Conservation (phyloP, 306 rosid species). For the Begonia masoniana region DNA sequence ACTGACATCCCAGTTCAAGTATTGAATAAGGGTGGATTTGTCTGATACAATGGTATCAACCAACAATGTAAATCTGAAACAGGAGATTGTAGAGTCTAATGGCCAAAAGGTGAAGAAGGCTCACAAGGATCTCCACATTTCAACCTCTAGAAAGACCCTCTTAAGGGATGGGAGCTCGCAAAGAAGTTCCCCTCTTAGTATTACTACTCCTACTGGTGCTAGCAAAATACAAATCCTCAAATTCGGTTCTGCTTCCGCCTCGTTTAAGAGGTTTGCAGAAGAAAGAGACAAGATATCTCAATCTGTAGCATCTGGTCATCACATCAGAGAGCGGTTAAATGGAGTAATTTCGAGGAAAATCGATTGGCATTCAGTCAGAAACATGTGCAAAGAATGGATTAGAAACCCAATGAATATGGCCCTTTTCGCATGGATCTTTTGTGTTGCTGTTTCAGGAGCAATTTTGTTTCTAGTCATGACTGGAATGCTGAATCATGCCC, state of each 20-base stretch:
- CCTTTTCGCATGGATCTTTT: slow-evolving; percentile 52
- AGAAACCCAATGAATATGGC: slow-evolving; percentile 79
- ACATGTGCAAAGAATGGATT: slow-evolving; percentile 55
- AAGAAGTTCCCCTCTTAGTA: slow-evolving; percentile 17
- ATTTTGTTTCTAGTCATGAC: slow-evolving; percentile 87
- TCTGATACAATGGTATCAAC: slow-evolving; percentile 33
- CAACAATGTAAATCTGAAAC: slow-evolving; percentile 31
- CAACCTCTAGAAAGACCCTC: slow-evolving; percentile 26
- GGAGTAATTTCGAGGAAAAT: slow-evolving; percentile 44
- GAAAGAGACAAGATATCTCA: slow-evolving; percentile 55
- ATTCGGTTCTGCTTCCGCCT: slow-evolving; percentile 64
- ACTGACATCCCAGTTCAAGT: slow-evolving; percentile 13
- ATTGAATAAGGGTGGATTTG: background rate
- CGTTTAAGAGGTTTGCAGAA: slow-evolving; percentile 38
- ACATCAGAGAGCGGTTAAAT: slow-evolving; percentile 33
- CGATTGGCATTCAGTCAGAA: slow-evolving; percentile 46
- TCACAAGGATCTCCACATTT: slow-evolving; percentile 24
- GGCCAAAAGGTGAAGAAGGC: slow-evolving; percentile 28
- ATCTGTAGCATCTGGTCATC: slow-evolving; percentile 33
- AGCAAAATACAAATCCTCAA: slow-evolving; percentile 36
- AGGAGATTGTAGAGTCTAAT: slow-evolving; percentile 39
- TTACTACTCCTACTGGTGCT: slow-evolving; percentile 14
- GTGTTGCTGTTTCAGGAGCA: slow-evolving; percentile 83
- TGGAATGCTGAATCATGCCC: slow-evolving; percentile 63
- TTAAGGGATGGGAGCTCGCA: slow-evolving; percentile 27